phyloP scores from a whole-genome alignment of 2,329 filamentous ascomycete species.

The Grosmannia serpens region DNA sequence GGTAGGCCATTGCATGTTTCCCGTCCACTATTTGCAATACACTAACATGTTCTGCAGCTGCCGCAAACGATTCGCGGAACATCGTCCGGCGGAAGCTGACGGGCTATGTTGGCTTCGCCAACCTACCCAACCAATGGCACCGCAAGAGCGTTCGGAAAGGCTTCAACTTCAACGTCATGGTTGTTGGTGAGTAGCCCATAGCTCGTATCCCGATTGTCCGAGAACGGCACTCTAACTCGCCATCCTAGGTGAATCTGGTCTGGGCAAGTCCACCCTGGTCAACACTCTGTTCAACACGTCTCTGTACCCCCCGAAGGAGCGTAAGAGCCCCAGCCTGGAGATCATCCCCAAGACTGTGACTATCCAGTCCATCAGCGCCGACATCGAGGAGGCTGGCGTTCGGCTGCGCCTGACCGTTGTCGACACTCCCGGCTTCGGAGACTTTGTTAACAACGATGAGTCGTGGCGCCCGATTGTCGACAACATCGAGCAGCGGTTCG shows the following conservation, averaged over 20 bases:
- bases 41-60: constrained; percentile 13
- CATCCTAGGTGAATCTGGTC: constrained; percentile 80
- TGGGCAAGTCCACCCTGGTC: constrained; percentile 97
- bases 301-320: constrained; percentile 96
- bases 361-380: constrained; percentile 88
- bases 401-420: constrained; percentile 93
- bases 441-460: constrained; percentile 99
- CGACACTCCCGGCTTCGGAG: constrained; percentile 94
- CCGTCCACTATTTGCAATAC: background rate
- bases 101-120: constrained; percentile 96
- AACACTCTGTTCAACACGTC: constrained; percentile 99
- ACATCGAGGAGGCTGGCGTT: constrained; percentile 97
- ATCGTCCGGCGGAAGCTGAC: constrained; percentile 97
- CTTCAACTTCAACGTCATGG: constrained; percentile 99
- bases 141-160: constrained; percentile 99
- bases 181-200: constrained; percentile 67
- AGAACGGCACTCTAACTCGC: background rate
- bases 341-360: constrained; percentile 97
- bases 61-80: constrained; percentile 68
- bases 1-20: background rate
- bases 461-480: constrained; percentile 98
- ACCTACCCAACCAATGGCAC: constrained; percentile 99
- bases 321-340: constrained; percentile 91
- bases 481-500: constrained; percentile 98
- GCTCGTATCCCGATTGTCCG: background rate